These are phyloP conservation scores for Arthrobotrys musiformis DNA, from an alignment of 2,329 filamentous ascomycete species.

Conservation along the genomic window DNA sequence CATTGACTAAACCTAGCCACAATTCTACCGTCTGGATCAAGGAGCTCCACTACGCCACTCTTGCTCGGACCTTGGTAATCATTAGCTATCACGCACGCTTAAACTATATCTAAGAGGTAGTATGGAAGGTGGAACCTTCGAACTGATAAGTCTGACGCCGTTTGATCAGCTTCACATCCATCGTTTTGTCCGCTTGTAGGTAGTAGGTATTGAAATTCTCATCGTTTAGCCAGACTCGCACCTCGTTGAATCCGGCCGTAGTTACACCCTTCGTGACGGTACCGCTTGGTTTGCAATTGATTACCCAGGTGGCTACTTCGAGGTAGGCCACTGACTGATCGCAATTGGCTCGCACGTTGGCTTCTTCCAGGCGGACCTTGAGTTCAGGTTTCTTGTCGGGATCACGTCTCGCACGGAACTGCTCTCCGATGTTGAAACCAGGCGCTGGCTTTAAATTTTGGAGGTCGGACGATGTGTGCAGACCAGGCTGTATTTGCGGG, in stretches of 20 bases:
- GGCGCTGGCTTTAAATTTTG: no score
- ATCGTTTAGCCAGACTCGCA: not conserved
- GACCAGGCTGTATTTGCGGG: no score
- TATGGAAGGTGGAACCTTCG: not conserved
- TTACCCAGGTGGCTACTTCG: not conserved
- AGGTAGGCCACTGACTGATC: not conserved
- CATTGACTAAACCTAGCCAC: not conserved
- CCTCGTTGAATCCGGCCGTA: not conserved
- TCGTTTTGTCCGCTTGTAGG: not conserved
- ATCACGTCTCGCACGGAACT: not conserved
- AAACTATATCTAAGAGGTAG: not conserved
- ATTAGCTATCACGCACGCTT: not conserved
- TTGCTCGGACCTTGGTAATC: not conserved
- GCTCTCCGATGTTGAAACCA: not conserved
- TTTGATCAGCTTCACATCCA: not conserved
- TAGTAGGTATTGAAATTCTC: not conserved
- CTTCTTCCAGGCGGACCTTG: not conserved
- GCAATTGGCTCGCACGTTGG: not conserved
- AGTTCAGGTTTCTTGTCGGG: not conserved
- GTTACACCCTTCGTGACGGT: not conserved
- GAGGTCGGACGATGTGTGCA: no score
- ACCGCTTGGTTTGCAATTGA: not conserved
- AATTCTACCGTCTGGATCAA: not conserved
- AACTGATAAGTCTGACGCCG: not conserved
- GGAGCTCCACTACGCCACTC: not conserved